Evolutionary conservation across 1,284 basidiomycete genomes (phyloP).

Genomic region (Microbotryum scabiosae): DNA sequence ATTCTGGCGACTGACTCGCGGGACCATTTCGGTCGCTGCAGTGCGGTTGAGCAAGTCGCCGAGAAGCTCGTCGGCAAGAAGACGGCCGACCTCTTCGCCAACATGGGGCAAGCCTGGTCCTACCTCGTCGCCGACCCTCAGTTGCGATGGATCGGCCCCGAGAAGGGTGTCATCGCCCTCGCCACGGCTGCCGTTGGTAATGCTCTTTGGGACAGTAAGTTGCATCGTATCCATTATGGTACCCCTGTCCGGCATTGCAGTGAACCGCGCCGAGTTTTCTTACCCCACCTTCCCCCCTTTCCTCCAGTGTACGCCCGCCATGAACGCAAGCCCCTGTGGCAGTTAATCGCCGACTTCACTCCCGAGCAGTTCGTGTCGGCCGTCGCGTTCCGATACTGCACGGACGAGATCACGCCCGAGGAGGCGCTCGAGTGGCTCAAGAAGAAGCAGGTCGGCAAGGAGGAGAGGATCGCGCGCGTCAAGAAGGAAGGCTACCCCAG

Average conservation of each 20-base stretch:
- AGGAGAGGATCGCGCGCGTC: slow-evolving; percentile 65
- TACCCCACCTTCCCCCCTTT: slow-evolving; percentile 55
- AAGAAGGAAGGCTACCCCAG: slow-evolving; percentile 65
- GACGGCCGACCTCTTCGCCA: slow-evolving; percentile 67
- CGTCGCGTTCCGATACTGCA: slow-evolving; percentile 82
- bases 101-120: slow-evolving; percentile 66
- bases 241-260: neutral
- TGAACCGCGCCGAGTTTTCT: neutral
- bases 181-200: slow-evolving; percentile 50
- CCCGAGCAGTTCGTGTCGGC: slow-evolving; percentile 75
- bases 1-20: too few relatives aligned
- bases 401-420: slow-evolving; percentile 81
- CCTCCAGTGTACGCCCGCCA: slow-evolving; percentile 59
- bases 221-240: slow-evolving; percentile 39
- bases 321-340: slow-evolving; percentile 72
- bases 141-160: slow-evolving; percentile 66
- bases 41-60: slow-evolving; percentile 68
- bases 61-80: slow-evolving; percentile 74
- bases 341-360: slow-evolving; percentile 71
- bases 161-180: slow-evolving; percentile 56
- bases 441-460: slow-evolving; percentile 65
- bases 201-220: slow-evolving; percentile 44
- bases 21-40: too few relatives aligned
- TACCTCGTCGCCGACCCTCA: slow-evolving; percentile 76
- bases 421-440: slow-evolving; percentile 79